Evolutionary conservation across 257 asterid species (phyloP), one percentile per base, ranked within the genome.

Genomic region (Craterostigma plantagineum): DNA sequence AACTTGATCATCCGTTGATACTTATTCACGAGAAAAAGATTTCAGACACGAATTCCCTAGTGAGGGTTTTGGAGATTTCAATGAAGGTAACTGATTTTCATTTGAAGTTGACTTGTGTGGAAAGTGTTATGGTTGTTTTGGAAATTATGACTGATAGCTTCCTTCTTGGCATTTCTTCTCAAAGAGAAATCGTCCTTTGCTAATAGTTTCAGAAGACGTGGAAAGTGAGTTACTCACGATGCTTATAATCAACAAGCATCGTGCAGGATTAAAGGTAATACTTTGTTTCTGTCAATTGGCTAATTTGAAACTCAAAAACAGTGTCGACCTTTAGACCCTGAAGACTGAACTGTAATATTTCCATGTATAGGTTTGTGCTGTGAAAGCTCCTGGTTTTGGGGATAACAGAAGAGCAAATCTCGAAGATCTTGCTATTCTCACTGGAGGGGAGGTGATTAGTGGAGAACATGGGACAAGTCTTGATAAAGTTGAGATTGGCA

Each of bases 341-440:
- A 23, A 23, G n/a, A n/a, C n/a, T n/a, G n/a, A n/a, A n/a, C n/a
- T n/a, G 30, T 23, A 23, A 23, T 23, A 23, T 23, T n/a, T 23
- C 30, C 30, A 23, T 23, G 2, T 23, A 16, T 73, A 82, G 95
- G 91, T 86, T 49, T 86, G 94, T 59, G 97, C 97, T 39, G 71
- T 86, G 7, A 86, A 86, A 71, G 94, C 94, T 34, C 94, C 97
- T 4, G 97, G 97, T 7, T 81, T 86, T 48, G 97, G 97, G 49
- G 93, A 86, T 48, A 86, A 78, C 72, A 73, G 97, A 61, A 86
- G 76, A 62, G 64, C 97, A 0, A 48, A 36, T 45, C 52, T 86
- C 59, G 87, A 81, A 54, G 97, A 86, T 70, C 92, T 86, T 52
- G 92, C 97, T 42, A 75, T 60, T 57, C 53, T 86, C 49, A 81